phyloP scores from a whole-genome alignment of 148 eudicot species.

The Camellia lanceoleosa region DNA sequence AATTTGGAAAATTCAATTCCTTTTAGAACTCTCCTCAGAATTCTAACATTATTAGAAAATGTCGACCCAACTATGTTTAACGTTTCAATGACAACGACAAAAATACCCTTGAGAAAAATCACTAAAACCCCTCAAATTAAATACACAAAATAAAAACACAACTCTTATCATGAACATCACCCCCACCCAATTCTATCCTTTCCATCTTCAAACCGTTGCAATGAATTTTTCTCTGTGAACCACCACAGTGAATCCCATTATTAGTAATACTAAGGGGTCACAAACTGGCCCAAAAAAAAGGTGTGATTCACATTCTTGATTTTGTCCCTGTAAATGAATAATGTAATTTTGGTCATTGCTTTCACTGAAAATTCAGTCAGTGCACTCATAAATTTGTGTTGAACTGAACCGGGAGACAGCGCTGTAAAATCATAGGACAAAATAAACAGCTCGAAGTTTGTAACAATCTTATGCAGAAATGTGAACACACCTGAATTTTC shows the following conservation, averaged over 20 bases:
- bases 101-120: too few species aligned
- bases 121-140: too few species aligned
- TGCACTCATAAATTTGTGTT: not conserved
- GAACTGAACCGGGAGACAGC: not conserved
- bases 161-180: too few species aligned
- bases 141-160: too few species aligned
- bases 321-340: not conserved
- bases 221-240: too few species aligned
- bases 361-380: not conserved
- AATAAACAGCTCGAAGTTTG: not conserved
- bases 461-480: not conserved
- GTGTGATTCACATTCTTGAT: not conserved
- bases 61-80: too few species aligned
- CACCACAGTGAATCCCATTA: constrained; percentile 3
- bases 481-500: not conserved
- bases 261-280: not conserved
- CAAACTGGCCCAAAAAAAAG: not conserved
- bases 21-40: too few species aligned
- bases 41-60: too few species aligned
- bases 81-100: too few species aligned
- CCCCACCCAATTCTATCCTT: too few species aligned
- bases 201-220: too few species aligned
- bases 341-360: not conserved
- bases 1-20: too few species aligned
- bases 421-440: not conserved